A percentile compares a stretch with the other conserved stretches of the same genome.
phyloP scores from a whole-genome alignment of 768 basidiomycete genomes.

The Termitomyces sp. region DNA sequence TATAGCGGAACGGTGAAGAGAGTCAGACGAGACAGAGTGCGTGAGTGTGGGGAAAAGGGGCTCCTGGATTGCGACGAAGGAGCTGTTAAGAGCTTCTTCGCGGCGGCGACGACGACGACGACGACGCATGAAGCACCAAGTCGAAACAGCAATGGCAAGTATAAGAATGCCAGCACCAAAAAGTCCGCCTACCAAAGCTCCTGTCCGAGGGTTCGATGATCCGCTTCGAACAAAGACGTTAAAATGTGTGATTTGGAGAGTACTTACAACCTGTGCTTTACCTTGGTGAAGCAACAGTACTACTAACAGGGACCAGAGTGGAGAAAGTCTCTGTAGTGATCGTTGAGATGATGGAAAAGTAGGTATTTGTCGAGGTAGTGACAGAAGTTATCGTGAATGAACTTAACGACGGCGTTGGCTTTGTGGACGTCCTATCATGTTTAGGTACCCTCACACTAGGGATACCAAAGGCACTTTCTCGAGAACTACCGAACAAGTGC shows the following conservation, averaged over 20 bases:
- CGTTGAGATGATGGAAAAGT: background rate
- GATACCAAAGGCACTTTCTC: background rate
- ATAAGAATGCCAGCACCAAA: slow-evolving; percentile 13
- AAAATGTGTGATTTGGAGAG: background rate
- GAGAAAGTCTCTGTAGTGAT: background rate
- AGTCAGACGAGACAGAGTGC: background rate
- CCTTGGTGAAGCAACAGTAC: background rate
- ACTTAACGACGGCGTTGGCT: background rate
- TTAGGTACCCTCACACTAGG: background rate
- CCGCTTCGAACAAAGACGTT: background rate
- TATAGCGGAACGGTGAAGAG: background rate
- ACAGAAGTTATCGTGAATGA: no score
- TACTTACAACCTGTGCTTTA: slow-evolving; percentile 1
- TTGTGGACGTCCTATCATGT: background rate
- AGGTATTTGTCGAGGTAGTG: no score
- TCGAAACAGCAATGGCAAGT: slow-evolving; percentile 8
- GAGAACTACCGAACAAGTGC: background rate
- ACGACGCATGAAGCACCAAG: slow-evolving; percentile 12
- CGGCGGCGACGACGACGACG: slow-evolving; percentile 12
- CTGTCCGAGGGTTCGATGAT: slow-evolving; percentile 5
- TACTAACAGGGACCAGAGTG: slow-evolving; percentile 1
- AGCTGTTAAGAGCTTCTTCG: slow-evolving; percentile 4
- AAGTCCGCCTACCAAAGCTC: slow-evolving; percentile 13
- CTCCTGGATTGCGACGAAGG: slow-evolving; percentile 6
- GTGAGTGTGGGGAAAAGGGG: slow-evolving; percentile 3